Conservation (phyloP, 2,329 filamentous ascomycete genomes). For the Lachnellula occidentalis region DNA sequence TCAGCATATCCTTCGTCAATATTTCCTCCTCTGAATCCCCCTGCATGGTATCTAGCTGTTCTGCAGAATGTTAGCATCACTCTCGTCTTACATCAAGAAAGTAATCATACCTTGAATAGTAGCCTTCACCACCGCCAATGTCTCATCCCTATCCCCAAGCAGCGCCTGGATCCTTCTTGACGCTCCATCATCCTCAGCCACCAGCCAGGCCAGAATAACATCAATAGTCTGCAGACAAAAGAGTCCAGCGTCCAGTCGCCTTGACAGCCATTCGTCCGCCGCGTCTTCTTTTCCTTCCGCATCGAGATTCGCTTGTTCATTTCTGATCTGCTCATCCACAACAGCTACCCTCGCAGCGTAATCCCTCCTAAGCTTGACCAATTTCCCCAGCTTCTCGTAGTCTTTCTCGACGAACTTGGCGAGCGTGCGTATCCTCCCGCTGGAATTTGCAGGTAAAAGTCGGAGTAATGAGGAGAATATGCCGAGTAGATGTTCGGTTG, state of each 20-base stretch:
- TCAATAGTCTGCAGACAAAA: conserved; percentile 81
- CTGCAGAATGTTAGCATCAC: conserved; percentile 31
- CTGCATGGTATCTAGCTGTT: conserved; percentile 56
- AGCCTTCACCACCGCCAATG: conserved; percentile 53
- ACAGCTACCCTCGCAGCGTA: conserved; percentile 58
- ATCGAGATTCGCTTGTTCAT: conserved; percentile 48
- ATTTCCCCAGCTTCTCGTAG: conserved; percentile 74
- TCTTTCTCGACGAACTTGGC: conserved; percentile 96
- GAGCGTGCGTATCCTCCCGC: conserved; percentile 73
- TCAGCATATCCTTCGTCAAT: conserved; percentile 58
- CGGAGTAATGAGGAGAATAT: conserved; percentile 81
- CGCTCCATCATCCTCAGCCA: conserved; percentile 80
- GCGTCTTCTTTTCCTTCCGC: conserved; percentile 56
- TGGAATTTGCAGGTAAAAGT: conserved; percentile 69
- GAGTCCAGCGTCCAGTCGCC: conserved; percentile 75
- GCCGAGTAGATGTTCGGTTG: conserved; percentile 74
- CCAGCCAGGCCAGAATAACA: conserved; percentile 80
- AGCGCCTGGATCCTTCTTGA: conserved; percentile 56
- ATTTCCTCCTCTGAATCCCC: conserved; percentile 47
- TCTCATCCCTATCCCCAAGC: conserved; percentile 64
- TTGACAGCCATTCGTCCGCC: conserved; percentile 67
- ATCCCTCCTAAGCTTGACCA: conserved; percentile 66
- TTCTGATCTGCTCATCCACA: conserved; percentile 58
- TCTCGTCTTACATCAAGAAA: not conserved
- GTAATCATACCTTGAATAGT: conserved; percentile 56